Conservation (phyloP, 345 rosid genomes). For the Salix exigua region DNA sequence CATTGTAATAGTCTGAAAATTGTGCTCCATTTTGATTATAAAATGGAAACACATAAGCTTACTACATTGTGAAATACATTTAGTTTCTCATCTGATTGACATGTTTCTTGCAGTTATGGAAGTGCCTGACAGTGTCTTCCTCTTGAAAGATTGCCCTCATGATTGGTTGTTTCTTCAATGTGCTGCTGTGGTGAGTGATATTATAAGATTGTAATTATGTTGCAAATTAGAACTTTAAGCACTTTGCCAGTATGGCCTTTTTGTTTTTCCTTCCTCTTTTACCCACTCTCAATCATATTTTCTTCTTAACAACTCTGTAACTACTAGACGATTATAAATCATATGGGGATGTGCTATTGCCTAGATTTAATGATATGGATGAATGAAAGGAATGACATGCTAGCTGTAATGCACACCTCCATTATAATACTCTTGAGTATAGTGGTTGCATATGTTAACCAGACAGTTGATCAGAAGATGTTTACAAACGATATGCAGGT, state of each 20-base stretch:
- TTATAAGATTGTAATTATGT: background rate
- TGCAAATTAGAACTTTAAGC: background rate
- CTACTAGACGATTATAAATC: background rate
- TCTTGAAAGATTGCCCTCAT: constrained; percentile 91
- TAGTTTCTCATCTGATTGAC: constrained; percentile 8
- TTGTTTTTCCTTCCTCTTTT: background rate
- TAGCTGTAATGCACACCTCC: background rate
- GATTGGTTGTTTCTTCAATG: constrained; percentile 99
- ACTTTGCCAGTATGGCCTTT: background rate
- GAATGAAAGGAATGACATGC: background rate
- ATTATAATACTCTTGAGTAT: background rate
- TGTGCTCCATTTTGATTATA: background rate
- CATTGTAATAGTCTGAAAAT: background rate
- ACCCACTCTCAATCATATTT: background rate
- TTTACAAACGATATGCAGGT: constrained; percentile 46
- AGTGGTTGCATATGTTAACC: background rate
- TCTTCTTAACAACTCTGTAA: background rate
- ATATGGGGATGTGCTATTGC: background rate
- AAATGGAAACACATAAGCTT: background rate
- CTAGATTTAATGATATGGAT: background rate
- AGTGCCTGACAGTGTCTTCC: constrained; percentile 63
- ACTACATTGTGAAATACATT: background rate
- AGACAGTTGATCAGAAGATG: constrained; percentile 4
- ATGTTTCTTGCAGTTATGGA: constrained; percentile 55
- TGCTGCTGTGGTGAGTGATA: constrained; percentile 75